Evolutionary conservation across 2,329 filamentous ascomycete genomes (phyloP).

Genomic region (Verticillium nonalfalfae): DNA sequence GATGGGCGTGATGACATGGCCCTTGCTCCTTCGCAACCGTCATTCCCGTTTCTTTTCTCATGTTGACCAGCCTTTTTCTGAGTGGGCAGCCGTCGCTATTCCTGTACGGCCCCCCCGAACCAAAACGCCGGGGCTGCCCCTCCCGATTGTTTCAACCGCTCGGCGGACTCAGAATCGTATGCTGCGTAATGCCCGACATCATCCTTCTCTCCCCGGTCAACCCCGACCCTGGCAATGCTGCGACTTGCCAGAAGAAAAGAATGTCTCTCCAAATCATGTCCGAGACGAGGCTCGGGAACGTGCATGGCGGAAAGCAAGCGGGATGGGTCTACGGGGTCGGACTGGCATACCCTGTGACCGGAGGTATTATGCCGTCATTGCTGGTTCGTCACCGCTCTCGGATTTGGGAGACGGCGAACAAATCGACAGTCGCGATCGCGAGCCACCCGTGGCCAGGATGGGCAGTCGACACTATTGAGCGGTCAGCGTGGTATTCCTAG

Average conservation of each 20-base stretch:
- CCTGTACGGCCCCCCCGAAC: not conserved
- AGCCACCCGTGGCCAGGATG: not conserved
- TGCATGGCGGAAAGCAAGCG: not conserved
- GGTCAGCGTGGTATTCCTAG: not conserved
- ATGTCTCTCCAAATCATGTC: not conserved
- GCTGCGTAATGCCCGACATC: not conserved
- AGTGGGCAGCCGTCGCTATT: not conserved
- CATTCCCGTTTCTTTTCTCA: not conserved
- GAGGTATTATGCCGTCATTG: not conserved
- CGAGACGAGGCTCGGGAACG: not conserved
- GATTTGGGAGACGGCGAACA: not conserved
- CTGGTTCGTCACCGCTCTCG: not conserved
- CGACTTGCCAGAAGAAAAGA: not conserved
- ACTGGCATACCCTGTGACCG: not conserved
- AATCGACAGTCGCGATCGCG: not conserved
- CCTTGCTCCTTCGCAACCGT: not conserved
- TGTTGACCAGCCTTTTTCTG: not conserved
- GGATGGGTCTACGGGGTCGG: not conserved
- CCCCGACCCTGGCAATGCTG: not conserved
- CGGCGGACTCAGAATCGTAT: not conserved
- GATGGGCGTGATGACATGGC: not conserved
- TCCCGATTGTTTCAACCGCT: not conserved
- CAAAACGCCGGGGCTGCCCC: not conserved
- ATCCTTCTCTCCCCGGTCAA: not conserved
- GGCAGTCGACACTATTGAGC: not conserved